Evolutionary conservation across 768 basidiomycete species (phyloP), one percentile per base, ranked within the genome.

Genomic region (Pulveroboletus sp.): DNA sequence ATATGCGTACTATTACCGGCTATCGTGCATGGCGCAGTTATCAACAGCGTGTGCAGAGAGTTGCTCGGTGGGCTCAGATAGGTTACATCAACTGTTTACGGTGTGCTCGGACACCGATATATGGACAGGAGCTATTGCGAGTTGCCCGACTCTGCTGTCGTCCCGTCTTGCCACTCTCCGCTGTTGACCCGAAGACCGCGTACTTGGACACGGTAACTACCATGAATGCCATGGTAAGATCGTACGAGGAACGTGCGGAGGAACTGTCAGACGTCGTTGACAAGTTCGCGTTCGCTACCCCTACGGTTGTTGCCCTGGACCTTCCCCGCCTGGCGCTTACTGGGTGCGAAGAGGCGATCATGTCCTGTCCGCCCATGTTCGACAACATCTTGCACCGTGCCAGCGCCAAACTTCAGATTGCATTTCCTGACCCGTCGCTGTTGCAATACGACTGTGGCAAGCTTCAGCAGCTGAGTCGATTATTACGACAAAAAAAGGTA

Each of bases 401-500:
- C 1, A 81, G 78, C 37, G 90, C 93, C 57, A 92, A 90, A 64
- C 76, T 92, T 28, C 90, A 93, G 58, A 91, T 97, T 47, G 93
- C 92, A 2, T 96, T 97, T 66, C 94, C 94, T 0, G 90, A 94
- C 57, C 81, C 86, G 0, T 89, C 84, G 5, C 75, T 95, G 30
- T 75, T 96, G 7, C 93, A 96, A 63, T 96, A 93, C 65, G 94
- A 98, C 66, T 96, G 94, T 60, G 94, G 94, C 39, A 98, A 98
- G 63, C 77, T 98, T 11, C 94, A 96, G 60, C 79, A 83, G 49
- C 79, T 98, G 8, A 79, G 83, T n/a, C 72, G 71, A 24, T 73
- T 98, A 26, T 74, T 98, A 9, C 81, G 90, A 39, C 81, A 89
- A 66, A 88, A 83, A 68, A 92, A 93, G 63, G 80, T 83, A 0